Evolutionary conservation across 179 eudicot genomes (phyloP).

Genomic region (Vitellaria paradoxa): DNA sequence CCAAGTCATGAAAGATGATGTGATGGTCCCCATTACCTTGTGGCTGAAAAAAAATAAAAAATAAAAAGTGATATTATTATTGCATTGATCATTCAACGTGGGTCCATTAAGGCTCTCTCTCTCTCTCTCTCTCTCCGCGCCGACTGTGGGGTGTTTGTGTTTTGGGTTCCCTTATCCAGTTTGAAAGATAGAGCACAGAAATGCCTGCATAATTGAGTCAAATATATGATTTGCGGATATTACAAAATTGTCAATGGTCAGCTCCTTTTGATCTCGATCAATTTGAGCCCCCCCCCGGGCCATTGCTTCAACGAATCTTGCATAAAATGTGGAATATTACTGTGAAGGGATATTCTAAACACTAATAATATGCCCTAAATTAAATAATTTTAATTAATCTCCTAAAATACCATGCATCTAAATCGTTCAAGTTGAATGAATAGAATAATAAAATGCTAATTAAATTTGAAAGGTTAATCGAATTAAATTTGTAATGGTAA

Average conservation of each 20-base stretch:
- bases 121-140: not conserved
- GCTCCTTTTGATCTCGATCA: not conserved
- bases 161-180: not conserved
- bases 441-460: too few relatives aligned
- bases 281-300: not conserved
- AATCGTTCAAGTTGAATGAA: too few relatives aligned
- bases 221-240: not conserved
- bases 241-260: not conserved
- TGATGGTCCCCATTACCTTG: not conserved
- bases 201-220: not conserved
- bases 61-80: constrained; percentile 10
- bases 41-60: not conserved
- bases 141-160: not conserved
- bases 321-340: too few relatives aligned
- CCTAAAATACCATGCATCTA: too few relatives aligned
- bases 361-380: too few relatives aligned
- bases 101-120: not conserved
- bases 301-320: too few relatives aligned
- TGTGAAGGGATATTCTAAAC: too few relatives aligned
- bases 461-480: too few relatives aligned
- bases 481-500: too few relatives aligned
- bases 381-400: too few relatives aligned
- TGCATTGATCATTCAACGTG: not conserved
- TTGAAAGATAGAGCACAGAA: constrained; percentile 3
- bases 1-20: too few relatives aligned